Conservation (phyloP, 768 basidiomycete genomes). For the Ramaria sp. region DNA sequence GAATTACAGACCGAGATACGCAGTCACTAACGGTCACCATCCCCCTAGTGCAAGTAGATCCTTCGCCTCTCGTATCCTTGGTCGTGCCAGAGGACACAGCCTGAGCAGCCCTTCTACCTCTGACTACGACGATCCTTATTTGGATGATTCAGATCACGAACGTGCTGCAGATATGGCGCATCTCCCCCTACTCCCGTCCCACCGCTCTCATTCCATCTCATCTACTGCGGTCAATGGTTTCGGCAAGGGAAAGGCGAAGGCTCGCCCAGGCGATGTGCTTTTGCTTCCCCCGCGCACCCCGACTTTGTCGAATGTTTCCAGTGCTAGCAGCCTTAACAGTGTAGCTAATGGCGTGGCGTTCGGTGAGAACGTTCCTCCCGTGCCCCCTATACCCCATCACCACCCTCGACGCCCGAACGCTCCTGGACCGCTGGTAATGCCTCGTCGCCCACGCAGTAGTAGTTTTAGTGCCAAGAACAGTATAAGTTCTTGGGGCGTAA, state of each 20-base stretch:
- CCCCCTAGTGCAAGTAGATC: background rate
- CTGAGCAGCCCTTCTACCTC: slow-evolving; percentile 1
- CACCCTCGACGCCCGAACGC: background rate
- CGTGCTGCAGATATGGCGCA: slow-evolving; percentile 2
- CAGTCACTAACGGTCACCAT: background rate
- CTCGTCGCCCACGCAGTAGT: background rate
- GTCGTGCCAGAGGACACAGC: slow-evolving; percentile 8
- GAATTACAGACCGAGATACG: background rate
- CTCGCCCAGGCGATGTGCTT: background rate
- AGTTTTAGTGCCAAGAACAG: background rate
- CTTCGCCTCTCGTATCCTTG: slow-evolving; percentile 5
- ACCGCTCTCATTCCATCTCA: background rate
- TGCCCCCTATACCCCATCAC: background rate
- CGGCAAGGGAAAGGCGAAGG: background rate
- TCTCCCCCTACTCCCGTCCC: slow-evolving; percentile 2
- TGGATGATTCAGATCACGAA: slow-evolving; percentile 8
- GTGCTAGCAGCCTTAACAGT: background rate
- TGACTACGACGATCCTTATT: slow-evolving; percentile 5
- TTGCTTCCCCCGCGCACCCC: slow-evolving; percentile 5
- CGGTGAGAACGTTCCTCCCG: background rate
- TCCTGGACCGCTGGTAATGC: slow-evolving; percentile 2
- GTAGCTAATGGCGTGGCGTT: background rate
- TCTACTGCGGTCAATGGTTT: background rate
- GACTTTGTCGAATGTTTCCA: background rate
- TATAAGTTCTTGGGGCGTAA: background rate